Evolutionary conservation across 192 early-diverging fungal species (phyloP).

Genomic region (Podila epicladia): DNA sequence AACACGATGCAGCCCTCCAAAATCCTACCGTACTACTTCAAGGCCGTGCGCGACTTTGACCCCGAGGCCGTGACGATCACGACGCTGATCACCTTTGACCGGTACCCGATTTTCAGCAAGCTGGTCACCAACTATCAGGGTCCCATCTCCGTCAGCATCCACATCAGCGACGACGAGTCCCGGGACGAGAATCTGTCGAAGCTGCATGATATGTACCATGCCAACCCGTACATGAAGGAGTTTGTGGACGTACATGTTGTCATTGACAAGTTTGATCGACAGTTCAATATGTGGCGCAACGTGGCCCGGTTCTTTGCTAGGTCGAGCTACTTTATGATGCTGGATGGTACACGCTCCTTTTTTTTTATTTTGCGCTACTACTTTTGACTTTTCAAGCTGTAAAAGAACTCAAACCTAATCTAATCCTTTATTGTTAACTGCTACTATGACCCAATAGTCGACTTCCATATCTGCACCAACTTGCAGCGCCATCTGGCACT

Average conservation of each 20-base stretch:
- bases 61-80: conserved; percentile 65
- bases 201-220: conserved; percentile 57
- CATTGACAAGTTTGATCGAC: conserved; percentile 66
- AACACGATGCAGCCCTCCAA: conserved; percentile 67
- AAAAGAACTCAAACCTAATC: not conserved
- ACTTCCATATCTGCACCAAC: conserved; percentile 66
- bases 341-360: conserved; percentile 51
- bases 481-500: conserved; percentile 50
- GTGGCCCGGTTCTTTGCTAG: conserved; percentile 70
- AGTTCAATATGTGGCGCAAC: conserved; percentile 74
- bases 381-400: no score
- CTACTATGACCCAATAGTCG: conserved; percentile 21
- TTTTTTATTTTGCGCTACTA: not conserved
- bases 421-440: not conserved
- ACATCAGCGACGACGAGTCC: conserved; percentile 60
- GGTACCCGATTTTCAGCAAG: conserved; percentile 61
- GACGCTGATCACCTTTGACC: conserved; percentile 63
- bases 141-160: conserved; percentile 66
- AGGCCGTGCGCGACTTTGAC: conserved; percentile 52
- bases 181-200: conserved; percentile 54
- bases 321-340: conserved; percentile 66
- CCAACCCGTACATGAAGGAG: conserved; percentile 58
- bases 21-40: conserved; percentile 68
- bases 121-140: conserved; percentile 66
- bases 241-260: conserved; percentile 67